phyloP scores from a whole-genome alignment of 2,329 filamentous ascomycete genomes.

The Verruconis gallopava region DNA sequence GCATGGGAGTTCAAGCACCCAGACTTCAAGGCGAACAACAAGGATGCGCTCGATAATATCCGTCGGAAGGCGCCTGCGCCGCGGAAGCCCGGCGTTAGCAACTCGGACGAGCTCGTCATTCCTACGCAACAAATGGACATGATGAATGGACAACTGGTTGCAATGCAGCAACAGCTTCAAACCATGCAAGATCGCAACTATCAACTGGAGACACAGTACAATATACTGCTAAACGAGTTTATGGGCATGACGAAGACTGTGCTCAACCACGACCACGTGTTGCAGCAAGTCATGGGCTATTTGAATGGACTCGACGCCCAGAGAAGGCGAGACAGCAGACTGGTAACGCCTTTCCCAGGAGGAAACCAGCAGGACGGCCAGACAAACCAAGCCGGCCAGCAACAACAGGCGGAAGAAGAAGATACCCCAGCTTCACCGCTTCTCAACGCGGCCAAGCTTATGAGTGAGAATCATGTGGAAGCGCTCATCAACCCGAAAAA shows the following conservation, averaged over 20 bases:
- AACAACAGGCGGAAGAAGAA: constrained; percentile 31
- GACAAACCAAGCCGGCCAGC: constrained; percentile 19
- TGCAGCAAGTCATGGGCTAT: constrained; percentile 59
- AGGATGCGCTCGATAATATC: constrained; percentile 93
- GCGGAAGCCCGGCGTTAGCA: constrained; percentile 47
- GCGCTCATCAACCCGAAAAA: constrained; percentile 50
- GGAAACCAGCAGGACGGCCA: constrained; percentile 24
- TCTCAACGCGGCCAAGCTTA: constrained; percentile 53
- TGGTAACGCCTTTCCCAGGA: constrained; percentile 27
- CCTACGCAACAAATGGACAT: constrained; percentile 81
- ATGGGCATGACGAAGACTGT: constrained; percentile 57
- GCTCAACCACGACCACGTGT: constrained; percentile 57
- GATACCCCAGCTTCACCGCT: constrained; percentile 54
- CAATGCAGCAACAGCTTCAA: constrained; percentile 86
- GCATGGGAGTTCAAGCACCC: constrained; percentile 96
- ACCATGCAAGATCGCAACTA: constrained; percentile 73
- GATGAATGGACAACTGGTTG: constrained; percentile 74
- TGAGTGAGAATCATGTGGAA: constrained; percentile 53
- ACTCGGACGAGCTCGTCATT: constrained; percentile 57
- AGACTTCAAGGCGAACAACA: constrained; percentile 89
- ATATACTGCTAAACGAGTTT: constrained; percentile 50
- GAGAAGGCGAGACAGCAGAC: constrained; percentile 47
- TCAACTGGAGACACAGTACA: constrained; percentile 57
- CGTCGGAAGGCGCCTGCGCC: constrained; percentile 87
- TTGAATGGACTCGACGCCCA: constrained; percentile 52